Base-by-base conservation (phyloP, 306 rosid genomes). In the Begonia masoniana region DNA sequence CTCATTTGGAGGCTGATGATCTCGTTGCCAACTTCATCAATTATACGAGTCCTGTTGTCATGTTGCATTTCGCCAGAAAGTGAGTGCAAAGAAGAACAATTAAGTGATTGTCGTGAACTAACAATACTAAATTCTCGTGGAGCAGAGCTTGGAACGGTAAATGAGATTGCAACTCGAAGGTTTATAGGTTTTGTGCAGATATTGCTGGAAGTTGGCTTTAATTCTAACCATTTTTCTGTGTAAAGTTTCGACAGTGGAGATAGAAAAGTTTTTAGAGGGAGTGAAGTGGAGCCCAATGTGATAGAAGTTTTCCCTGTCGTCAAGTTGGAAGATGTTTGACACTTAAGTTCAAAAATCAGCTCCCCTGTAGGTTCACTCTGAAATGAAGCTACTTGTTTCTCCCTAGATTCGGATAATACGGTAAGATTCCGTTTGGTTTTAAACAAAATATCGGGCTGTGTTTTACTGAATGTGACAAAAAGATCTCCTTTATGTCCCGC, bases 311-410 rank as follows among this genome's bases (percentile, higher is more conserved):
- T 73, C 66, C 70, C 68, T 65, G 75, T 43, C 8, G 85, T 49
- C 48, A 85, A 56, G 35, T 50, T 78, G 68, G 85, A 83, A 67
- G 94, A 60, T 62, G 80, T 71, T 53, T 59, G 57, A 42, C 74
- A 81, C 51, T 76, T 24, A 62, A 91, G 96, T 52, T 83, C 96
- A 66, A 91, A 83, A 43, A 46, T 62, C 35, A 91, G 88, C 78
- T 79, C 88, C 59, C 97, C 97, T 16, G 71, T 82, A 24, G 96
- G 82, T 79, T 91, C 94, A 62, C 96, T 85, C 59, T 71, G 83
- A 77, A 91, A 85, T 61, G 68, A 63, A 56, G 94, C 84, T 62
- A 91, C 94, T 59, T 71, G 83, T 63, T 86, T 86, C 70, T 64
- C 82, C 74, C 68, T 72, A 23, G 83, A 73, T 80, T 73, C 69